Base-by-base conservation (phyloP, 2,329 filamentous ascomycete species). In the Orbilia oligospora region DNA sequence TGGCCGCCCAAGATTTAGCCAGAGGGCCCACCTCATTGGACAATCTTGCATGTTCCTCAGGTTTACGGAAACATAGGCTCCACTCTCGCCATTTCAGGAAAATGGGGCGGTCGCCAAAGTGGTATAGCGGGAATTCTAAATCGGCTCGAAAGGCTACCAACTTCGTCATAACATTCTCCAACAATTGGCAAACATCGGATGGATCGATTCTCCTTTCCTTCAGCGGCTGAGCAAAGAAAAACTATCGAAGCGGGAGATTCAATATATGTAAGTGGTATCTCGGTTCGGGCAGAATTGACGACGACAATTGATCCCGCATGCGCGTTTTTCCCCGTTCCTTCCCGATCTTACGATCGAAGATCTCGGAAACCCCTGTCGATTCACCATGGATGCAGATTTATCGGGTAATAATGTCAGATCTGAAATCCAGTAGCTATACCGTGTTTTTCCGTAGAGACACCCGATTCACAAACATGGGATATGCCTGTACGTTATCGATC, bases 81-180 rank as follows among this genome's bases (percentile, higher is more conserved):
- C 72, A 76, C 72, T 66, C 38, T 48, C 64, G 55, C 48, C 66
- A 55, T 44, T 53, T 77, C 36, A 53, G 61, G 66, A 71, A 65
- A 61, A 67, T 58, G 18, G 36, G 58, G 73, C 51, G 67, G 41
- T 33, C 18, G 36, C 73, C 20, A 48, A 77, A 71, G 14, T n/a
- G 61, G 73, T 27, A 38, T 70, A 66, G 72, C 36, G 58, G 33
- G 22, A 38, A 65, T 53, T 44, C 41, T 53, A 58, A 71, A 71
- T 76, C 56, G 64, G 71, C 44, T 48, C 46, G 22, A 71, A 67
- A 67, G 73, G 61, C 51, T 44, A 51, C 24, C 20, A 64, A 64
- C 41, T 77, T 77, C 72, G 72, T 76, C 72, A 76, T 76, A 76
- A 69, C 72, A 69, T 77, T 77, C 67, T 71, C 71, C 51, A 30